phyloP scores from a whole-genome alignment of 176 grass and related monocot species.

The Ananas comosus region DNA sequence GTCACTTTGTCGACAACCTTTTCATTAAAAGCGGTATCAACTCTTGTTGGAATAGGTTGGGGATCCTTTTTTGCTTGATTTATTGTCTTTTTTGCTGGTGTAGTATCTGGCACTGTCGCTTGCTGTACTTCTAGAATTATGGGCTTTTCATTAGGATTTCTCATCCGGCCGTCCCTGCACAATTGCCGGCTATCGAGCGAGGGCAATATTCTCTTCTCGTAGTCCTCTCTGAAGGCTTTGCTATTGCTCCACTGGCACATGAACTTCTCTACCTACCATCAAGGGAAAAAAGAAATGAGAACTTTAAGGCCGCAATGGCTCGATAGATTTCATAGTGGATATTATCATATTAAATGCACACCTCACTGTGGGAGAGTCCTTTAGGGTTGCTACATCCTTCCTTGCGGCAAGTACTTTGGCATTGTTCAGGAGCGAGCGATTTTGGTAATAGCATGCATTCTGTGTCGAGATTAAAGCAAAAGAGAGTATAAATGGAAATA shows the following conservation, averaged over 20 bases:
- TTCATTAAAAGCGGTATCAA: constrained; percentile 25
- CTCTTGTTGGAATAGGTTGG: constrained; percentile 23
- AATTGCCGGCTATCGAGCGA: constrained; percentile 60
- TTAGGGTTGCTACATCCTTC: constrained; percentile 58
- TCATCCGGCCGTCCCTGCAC: constrained; percentile 72
- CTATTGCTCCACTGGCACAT: constrained; percentile 62
- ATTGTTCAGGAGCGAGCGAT: constrained; percentile 45
- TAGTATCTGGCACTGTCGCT: constrained; percentile 27
- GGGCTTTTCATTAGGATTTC: constrained; percentile 86
- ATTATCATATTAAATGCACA: constrained; percentile 17
- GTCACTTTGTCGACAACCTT: constrained; percentile 35
- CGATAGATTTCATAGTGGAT: too few relatives aligned
- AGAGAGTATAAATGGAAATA: constrained; percentile 25
- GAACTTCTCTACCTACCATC: constrained; percentile 56
- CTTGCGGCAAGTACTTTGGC: constrained; percentile 61
- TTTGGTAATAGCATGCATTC: constrained; percentile 66
- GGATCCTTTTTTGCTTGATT: constrained; percentile 36
- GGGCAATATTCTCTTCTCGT: constrained; percentile 68
- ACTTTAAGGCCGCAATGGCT: not conserved
- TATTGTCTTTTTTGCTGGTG: constrained; percentile 28
- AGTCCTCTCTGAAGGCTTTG: constrained; percentile 82
- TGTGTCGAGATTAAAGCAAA: constrained; percentile 25
- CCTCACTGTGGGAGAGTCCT: constrained; percentile 56
- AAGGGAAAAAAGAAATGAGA: constrained; percentile 6
- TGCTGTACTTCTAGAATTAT: constrained; percentile 41